Base-by-base conservation (phyloP, 2,329 filamentous ascomycete species). In the Xylariaceae sp. region DNA sequence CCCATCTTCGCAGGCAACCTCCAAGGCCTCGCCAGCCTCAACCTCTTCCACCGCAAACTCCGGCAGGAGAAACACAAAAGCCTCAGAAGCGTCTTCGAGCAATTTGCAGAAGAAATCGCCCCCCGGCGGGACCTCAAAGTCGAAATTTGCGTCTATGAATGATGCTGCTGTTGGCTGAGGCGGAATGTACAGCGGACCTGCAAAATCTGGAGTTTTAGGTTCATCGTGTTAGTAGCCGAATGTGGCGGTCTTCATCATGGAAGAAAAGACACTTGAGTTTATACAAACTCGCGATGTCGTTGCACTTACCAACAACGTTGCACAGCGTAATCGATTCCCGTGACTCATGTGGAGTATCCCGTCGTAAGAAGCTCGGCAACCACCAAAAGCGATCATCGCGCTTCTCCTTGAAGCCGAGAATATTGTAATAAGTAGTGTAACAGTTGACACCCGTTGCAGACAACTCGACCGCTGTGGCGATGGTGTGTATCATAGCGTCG, bases 401-500 rank as follows among this genome's bases (percentile, higher is more conserved):
- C 38, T 33, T 42, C n/a, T n/a, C n/a, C 33, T 14, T 10, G 33
- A 36, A 36, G 13, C 22, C 22, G 3, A 48, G 13, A 5, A 38
- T 13, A 11, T 48, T 33, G 16, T 48, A 48, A 16, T 41, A 12
- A 5, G 16, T 17, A 11, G 19, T 10, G 22, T 48, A 48, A 22
- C 46, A 48, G 16, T 48, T 48, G n/a, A 11, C 42, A 5, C 38
- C 46, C 9, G 16, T 22, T 12, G 46, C 46, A n/a, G 46, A 34
- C 14, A 40, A 42, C 38, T 41, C n/a, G 4, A 31, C 38, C 14
- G 39, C 46, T 10, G 38, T 41, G 3, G 46, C 46, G 3, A 34
- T 38, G 13, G 46, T 42, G 10, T 48, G 22, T 18, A 48, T 48
- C 38, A 48, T 40, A 6, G 46, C 46, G 36, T 42, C 38, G 17